Evolutionary conservation across 441 rosid genomes (phyloP).

Genomic region (Eutrema salsugineum): DNA sequence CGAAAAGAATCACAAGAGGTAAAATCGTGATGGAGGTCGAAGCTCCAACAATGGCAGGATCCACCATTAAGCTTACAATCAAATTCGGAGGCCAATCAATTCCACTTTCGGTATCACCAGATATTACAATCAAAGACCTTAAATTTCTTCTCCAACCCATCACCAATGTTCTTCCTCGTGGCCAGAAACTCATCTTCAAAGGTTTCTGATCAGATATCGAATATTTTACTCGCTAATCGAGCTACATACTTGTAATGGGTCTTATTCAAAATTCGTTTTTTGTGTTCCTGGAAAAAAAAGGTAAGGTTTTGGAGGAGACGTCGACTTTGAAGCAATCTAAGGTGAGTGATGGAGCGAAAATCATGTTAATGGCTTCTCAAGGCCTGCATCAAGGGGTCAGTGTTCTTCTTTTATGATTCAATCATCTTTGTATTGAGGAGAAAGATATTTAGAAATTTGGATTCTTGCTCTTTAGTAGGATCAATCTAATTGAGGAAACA

Average conservation of each 20-base stretch:
- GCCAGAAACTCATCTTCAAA: conserved; percentile 87
- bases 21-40: conserved; percentile 19
- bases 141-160: conserved; percentile 76
- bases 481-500: neutral
- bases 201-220: conserved; percentile 35
- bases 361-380: conserved; percentile 91
- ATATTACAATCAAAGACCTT: conserved; percentile 52
- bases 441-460: neutral
- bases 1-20: neutral
- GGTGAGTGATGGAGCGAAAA: conserved; percentile 64
- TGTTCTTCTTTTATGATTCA: neutral
- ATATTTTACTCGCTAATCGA: neutral
- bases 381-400: conserved; percentile 94
- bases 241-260: neutral
- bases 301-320: conserved; percentile 66
- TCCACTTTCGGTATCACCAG: conserved; percentile 45
- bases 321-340: conserved; percentile 61
- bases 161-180: conserved; percentile 93
- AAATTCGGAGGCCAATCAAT: conserved; percentile 72
- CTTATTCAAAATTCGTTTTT: neutral
- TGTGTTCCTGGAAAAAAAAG: conserved; percentile 29
- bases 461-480: neutral
- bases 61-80: conserved; percentile 43
- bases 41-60: conserved; percentile 22
- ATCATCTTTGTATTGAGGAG: neutral